Conservation (phyloP, 176 grass and related monocot genomes). For the Elaeis guineensis region DNA sequence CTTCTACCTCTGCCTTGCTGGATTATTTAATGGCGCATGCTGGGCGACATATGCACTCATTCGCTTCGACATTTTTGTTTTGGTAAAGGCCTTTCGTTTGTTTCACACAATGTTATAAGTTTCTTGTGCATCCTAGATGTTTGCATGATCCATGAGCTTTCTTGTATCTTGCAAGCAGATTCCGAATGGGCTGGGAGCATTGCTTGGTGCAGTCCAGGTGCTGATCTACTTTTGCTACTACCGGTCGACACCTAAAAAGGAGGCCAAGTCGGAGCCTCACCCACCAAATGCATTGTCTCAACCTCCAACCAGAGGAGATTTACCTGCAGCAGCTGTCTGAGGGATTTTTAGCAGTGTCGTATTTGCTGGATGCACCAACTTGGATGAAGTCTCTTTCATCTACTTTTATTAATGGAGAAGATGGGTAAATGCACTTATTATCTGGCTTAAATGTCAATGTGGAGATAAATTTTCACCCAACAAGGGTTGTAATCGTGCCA, state of each 20-base stretch:
- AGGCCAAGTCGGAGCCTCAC: slow-evolving; percentile 27
- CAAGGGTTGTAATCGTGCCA: too few species aligned
- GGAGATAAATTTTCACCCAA: too few species aligned
- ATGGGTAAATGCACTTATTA: too few species aligned
- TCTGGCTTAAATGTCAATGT: too few species aligned
- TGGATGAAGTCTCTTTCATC: too few species aligned
- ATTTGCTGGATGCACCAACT: too few species aligned
- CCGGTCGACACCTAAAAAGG: slow-evolving; percentile 22
- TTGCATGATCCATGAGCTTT: not conserved
- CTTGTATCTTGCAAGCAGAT: slow-evolving; percentile 26
- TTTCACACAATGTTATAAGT: too few species aligned
- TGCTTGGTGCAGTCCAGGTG: slow-evolving; percentile 43
- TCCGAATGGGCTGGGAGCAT: slow-evolving; percentile 47
- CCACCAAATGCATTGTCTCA: slow-evolving; percentile 11
- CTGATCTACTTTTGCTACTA: slow-evolving; percentile 60
- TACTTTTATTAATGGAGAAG: too few species aligned
- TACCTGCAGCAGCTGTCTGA: too few species aligned
- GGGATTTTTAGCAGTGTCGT: too few species aligned
- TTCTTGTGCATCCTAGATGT: not conserved
- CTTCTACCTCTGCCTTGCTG: slow-evolving; percentile 34
- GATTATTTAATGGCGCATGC: slow-evolving; percentile 53
- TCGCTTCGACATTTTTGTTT: slow-evolving; percentile 54
- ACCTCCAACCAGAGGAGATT: too few species aligned
- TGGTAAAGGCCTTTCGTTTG: slow-evolving; percentile 13
- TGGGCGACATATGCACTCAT: slow-evolving; percentile 75